Evolutionary conservation across 148 eudicot species (phyloP).

Genomic region (Hydrangea macrophylla): DNA sequence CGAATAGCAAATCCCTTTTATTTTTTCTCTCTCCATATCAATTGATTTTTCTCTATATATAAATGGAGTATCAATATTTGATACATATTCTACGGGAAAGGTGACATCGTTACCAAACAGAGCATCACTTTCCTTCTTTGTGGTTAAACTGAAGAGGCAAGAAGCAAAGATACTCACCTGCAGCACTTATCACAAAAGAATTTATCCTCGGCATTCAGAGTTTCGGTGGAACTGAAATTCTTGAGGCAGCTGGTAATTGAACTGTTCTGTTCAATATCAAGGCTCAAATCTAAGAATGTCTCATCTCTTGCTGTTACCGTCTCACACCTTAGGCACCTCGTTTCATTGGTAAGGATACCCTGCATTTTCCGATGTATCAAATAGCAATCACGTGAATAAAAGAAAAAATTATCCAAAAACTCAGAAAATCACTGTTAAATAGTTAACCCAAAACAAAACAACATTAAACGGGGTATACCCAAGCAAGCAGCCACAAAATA

Average conservation of each 20-base stretch:
- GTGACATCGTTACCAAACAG: no score
- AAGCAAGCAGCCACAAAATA: not conserved
- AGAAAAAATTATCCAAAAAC: not conserved
- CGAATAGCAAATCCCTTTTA: no score
- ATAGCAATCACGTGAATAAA: not conserved
- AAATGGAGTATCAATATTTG: no score
- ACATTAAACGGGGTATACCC: not conserved
- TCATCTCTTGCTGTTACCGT: constrained; percentile 89
- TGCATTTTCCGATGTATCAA: constrained; percentile 27
- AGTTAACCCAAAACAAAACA: not conserved
- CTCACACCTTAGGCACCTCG: constrained; percentile 79
- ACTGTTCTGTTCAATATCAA: constrained; percentile 88
- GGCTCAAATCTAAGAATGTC: constrained; percentile 79
- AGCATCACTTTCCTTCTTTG: not conserved
- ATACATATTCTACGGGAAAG: no score
- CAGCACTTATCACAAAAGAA: constrained; percentile 91
- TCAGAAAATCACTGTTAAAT: no score
- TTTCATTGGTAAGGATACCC: constrained; percentile 84
- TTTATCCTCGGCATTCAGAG: constrained; percentile 81
- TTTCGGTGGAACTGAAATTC: constrained; percentile 83
- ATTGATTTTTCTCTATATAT: no score
- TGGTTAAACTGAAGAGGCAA: not conserved
- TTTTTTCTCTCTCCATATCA: no score
- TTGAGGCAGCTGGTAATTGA: constrained; percentile 86
- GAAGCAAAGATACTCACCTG: constrained; percentile 39